Evolutionary conservation across 139 green algal genomes (phyloP), one percentile per base, ranked within the genome.

Genomic region (Chlorella ohadii): DNA sequence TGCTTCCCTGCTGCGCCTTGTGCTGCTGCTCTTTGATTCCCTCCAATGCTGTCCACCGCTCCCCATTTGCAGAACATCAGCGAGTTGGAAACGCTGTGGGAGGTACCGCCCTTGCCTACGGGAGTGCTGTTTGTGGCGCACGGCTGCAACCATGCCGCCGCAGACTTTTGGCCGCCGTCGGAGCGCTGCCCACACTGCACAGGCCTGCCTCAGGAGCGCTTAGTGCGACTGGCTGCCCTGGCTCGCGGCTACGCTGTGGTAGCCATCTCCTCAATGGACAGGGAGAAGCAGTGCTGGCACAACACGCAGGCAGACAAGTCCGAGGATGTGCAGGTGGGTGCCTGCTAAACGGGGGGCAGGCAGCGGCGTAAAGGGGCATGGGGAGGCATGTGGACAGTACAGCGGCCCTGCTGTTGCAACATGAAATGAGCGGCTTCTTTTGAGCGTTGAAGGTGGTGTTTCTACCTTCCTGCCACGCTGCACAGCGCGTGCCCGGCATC

Each of bases 201-300:
- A 67, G 92, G 92, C 91, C 84, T 94, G 63, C 91, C 93, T 12
- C 91, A 93, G 74, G 93, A 96, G 81, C 44, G 89, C 59, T 36
- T 66, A 27, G 87, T 94, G 39, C 90, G 81, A 16, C n/a, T 72
- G 20, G 55, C 82, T 25, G 90, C 83, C 1, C 64, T 95, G 65
- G 28, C 39, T 15, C 59, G 81, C 0, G 87, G 87, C 11, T 92
- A 90, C 20, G 85, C 79, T 0, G 78, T 91, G 5, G 74, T 95
- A 4, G 93, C 91, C 0, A 70, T 95, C 12, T 87, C 73, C 17
- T 90, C 79, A 34, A 28, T 63, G 3, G 88, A 93, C 36, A 81
- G 91, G 3, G 39, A 41, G 70, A 70, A 47, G 28, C 84, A 80
- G 34, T 96, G 93, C 85, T 95, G 92, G 92, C 41, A 84, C 34